Base-by-base conservation (phyloP, 2,329 filamentous ascomycete species). In the Fusarium nurragi region DNA sequence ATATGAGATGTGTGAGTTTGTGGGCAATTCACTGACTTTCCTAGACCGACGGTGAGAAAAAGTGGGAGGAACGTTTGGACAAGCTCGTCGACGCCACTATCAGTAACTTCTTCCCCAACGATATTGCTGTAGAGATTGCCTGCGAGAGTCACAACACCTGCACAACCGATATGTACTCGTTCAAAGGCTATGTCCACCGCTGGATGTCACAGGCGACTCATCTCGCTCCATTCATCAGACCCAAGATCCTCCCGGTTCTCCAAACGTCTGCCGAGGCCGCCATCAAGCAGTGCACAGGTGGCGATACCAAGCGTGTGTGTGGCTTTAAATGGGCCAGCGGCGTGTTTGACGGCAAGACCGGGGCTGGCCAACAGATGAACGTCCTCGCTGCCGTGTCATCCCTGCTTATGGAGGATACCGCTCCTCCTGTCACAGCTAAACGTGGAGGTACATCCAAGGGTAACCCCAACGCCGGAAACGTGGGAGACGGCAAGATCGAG, bases 151-250 rank as follows among this genome's bases (percentile, higher is more conserved):
- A 78, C 7, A 71, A 69, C 30, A 84, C 78, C 5, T 91, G 89
- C 77, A 86, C 86, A 65, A 82, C 82, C 39, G 89, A 91, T 65
- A 87, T 90, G 76, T 77, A 83, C 55, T 83, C 84, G 7, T 90
- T 88, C 80, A 89, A 89, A 69, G 87, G 85, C 14, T 83, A 87
- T 46, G 75, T 89, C 21, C 79, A 84, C 32, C 81, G 83, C 21
- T 87, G 85, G 83, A 81, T 88, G 66, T 82, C 83, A 9, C 77
- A 81, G 39, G 80, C 82, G 4, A 80, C 82, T 4, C 78, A 85
- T 58, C 67, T 89, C 26, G 85, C 86, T 2, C 86, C 87, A 1
- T 84, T 81, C 43, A 85, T 83, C 2, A 74, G 77, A 23, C 73
- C 79, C 3, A 73, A 73, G n/a, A 83, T 90, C 51, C 77, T 81